Evolutionary conservation across 2,329 filamentous ascomycete genomes (phyloP), one percentile per base, ranked within the genome.

Genomic region (Acrocalymma vagum): DNA sequence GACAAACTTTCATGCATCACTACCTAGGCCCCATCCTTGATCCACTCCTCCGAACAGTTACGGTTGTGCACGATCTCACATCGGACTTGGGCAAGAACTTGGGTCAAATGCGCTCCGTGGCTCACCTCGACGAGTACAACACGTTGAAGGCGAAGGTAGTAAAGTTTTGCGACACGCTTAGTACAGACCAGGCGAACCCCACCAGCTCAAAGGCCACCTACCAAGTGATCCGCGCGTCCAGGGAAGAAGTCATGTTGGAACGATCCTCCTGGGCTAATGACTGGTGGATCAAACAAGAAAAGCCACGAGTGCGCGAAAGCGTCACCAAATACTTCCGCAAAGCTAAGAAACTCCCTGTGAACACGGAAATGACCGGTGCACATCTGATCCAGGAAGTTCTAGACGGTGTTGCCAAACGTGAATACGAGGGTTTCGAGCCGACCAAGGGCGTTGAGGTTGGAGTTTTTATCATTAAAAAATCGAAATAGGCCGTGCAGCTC

Each of bases 251-350:
- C 11, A 53, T 69, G 2, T 66, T 85, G 3, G 74, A 78, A 35
- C 72, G 80, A 18, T 69, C 73, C 14, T 72, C 78, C 3, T 86
- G 83, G 83, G 75, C 77, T 8, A 63, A 66, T 21, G 78, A 84
- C 40, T 85, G 82, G 83, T 86, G 80, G 73, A 77, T 82, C 29
- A 81, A 83, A 56, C 83, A 86, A 57, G 83, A 86, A 59, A 82
- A 82, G 53, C 72, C 77, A 9, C 74, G 82, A 10, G 78, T 85
- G 34, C 76, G 80, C 44, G 77, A 79, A 20, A 70, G 78, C 5
- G 65, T 77, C 33, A 71, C 64, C 11, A 70, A 67, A 23, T 74
- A 71, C 48, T 74, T 74, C 35, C 70, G 72, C 23, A 72, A 73
- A 40, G 69, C 72, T 14, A 67, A 72, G 38, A 70, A 69, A 52